A percentile compares a stretch with the other conserved stretches of the same genome.
Evolutionary conservation across 768 basidiomycete genomes (phyloP).

Genomic region (Solioccasus polychromus): DNA sequence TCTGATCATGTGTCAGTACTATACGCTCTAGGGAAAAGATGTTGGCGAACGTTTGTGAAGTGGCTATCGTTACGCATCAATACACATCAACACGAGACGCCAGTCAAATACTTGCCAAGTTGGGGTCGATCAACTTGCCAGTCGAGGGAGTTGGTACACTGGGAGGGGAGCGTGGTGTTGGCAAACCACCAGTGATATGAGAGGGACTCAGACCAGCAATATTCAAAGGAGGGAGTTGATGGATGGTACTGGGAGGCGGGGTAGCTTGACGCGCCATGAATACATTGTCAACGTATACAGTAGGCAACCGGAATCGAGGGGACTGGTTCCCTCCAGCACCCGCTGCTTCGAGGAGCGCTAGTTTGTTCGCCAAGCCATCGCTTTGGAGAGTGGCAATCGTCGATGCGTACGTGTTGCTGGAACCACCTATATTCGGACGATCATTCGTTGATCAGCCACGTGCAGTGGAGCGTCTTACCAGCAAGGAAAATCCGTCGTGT

Average conservation of each 20-base stretch:
- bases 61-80: slow-evolving; percentile 43
- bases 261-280: slow-evolving; percentile 37
- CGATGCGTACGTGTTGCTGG: slow-evolving; percentile 53
- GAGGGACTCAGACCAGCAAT: slow-evolving; percentile 40
- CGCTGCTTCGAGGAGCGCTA: slow-evolving; percentile 58
- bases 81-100: slow-evolving; percentile 7
- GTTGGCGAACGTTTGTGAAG: slow-evolving; percentile 68
- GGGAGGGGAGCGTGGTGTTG: slow-evolving; percentile 63
- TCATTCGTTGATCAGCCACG: background rate
- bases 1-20: slow-evolving; percentile 41
- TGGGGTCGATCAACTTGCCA: slow-evolving; percentile 54
- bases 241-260: slow-evolving; percentile 21
- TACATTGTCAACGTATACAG: slow-evolving; percentile 49
- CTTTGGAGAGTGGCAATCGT: slow-evolving; percentile 55
- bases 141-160: slow-evolving; percentile 28
- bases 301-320: slow-evolving; percentile 49
- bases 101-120: slow-evolving; percentile 43
- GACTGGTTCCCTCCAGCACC: slow-evolving; percentile 42
- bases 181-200: slow-evolving; percentile 56
- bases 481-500: slow-evolving; percentile 72
- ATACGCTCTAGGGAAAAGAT: slow-evolving; percentile 1
- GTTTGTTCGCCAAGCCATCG: slow-evolving; percentile 62
- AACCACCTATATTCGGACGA: slow-evolving; percentile 44
- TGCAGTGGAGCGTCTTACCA: slow-evolving; percentile 38
- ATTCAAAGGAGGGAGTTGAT: slow-evolving; percentile 47